Conservation (phyloP, 805 yeast genomes). For the Kodamaea hsintzibuensis region DNA sequence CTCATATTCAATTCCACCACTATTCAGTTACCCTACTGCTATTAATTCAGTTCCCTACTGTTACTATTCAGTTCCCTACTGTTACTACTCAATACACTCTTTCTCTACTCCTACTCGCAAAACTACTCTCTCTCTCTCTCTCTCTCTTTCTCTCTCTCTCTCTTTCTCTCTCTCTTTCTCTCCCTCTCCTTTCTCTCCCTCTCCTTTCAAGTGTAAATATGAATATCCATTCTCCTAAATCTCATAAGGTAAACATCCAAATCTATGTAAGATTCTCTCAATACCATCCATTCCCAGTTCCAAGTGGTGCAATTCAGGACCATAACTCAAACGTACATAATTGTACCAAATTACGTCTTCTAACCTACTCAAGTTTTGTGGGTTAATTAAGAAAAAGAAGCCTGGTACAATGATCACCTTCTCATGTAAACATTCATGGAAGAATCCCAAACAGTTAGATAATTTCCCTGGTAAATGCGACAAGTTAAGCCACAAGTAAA, state of each 20-base stretch:
- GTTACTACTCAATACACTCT: too few relatives aligned
- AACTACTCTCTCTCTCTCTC: too few relatives aligned
- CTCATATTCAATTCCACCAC: too few relatives aligned
- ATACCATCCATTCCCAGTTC: constrained; percentile 62
- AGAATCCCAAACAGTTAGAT: constrained; percentile 58
- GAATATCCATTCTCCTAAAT: neutral
- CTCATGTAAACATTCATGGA: constrained; percentile 63
- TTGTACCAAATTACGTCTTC: constrained; percentile 62
- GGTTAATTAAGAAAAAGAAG: constrained; percentile 60
- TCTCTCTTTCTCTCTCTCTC: too few relatives aligned
- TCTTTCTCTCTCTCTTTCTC: too few relatives aligned
- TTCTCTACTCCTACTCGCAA: too few relatives aligned
- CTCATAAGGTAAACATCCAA: constrained; percentile 42
- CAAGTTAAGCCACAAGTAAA: constrained; percentile 60
- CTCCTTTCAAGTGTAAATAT: too few relatives aligned
- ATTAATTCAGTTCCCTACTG: too few relatives aligned
- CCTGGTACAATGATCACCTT: constrained; percentile 64
- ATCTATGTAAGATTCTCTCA: constrained; percentile 47
- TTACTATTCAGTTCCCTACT: too few relatives aligned
- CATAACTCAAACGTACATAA: constrained; percentile 58
- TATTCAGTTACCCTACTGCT: too few relatives aligned
- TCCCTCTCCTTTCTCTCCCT: too few relatives aligned
- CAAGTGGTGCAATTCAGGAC: constrained; percentile 54
- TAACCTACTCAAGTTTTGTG: constrained; percentile 46
- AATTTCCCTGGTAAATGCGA: constrained; percentile 56